phyloP scores from a whole-genome alignment of 441 rosid species.

The Kokia cookei region DNA sequence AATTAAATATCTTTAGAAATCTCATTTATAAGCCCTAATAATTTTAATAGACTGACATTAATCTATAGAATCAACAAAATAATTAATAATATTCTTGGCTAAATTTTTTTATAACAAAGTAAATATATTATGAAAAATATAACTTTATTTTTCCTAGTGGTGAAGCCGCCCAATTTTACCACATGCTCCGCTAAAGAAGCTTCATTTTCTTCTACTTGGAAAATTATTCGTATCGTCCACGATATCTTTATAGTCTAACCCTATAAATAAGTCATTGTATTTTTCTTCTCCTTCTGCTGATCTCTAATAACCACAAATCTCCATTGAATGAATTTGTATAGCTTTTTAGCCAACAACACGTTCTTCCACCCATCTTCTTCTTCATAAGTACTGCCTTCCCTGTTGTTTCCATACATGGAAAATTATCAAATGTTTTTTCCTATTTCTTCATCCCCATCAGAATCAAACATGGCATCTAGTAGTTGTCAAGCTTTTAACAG shows the following conservation, averaged over 20 bases:
- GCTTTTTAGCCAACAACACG: background rate
- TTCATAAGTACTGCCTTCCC: background rate
- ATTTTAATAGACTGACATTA: no score
- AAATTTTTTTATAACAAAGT: no score
- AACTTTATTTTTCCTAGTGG: slow-evolving; percentile 15
- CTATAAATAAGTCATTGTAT: background rate
- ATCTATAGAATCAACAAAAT: background rate
- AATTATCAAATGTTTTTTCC: slow-evolving; percentile 55
- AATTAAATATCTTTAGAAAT: no score
- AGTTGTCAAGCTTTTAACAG: slow-evolving; percentile 12
- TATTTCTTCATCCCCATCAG: slow-evolving; percentile 22
- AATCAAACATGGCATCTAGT: background rate
- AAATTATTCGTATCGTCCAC: slow-evolving; percentile 37
- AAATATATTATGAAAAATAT: no score
- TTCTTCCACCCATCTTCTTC: background rate
- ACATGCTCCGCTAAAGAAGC: slow-evolving; percentile 37
- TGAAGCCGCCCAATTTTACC: slow-evolving; percentile 54
- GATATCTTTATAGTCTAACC: slow-evolving; percentile 11
- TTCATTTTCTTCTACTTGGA: background rate
- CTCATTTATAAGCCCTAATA: no score
- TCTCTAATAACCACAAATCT: background rate
- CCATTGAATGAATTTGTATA: background rate
- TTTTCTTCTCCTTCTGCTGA: background rate
- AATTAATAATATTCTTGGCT: no score
- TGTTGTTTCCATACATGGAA: slow-evolving; percentile 17